phyloP scores from a whole-genome alignment of 1,284 basidiomycete genomes.

The Lignosus rhinocerotis region DNA sequence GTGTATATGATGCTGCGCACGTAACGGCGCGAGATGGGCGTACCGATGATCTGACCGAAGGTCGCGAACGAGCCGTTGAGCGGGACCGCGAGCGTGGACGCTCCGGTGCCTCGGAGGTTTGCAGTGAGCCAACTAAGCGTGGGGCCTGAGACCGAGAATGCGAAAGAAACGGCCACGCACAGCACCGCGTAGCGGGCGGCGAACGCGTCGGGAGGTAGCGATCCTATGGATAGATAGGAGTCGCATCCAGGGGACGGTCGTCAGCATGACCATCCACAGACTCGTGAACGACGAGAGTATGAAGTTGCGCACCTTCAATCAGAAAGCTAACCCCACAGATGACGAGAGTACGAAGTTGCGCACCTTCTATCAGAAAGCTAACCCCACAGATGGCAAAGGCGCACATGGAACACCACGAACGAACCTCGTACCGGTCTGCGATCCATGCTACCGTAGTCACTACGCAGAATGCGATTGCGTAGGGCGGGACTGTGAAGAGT shows the following conservation, averaged over 20 bases:
- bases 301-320: not conserved
- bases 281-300: not conserved
- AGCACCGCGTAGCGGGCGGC: conserved; percentile 35
- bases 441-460: conserved; percentile 29
- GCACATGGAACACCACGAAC: conserved; percentile 14
- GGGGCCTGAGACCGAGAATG: conserved; percentile 37
- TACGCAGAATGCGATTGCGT: conserved; percentile 39
- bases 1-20: not conserved
- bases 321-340: conserved; percentile 12
- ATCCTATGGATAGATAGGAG: conserved; percentile 13
- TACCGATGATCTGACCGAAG: conserved; percentile 36
- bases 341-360: not conserved
- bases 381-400: conserved; percentile 18
- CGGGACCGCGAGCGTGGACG: conserved; percentile 36
- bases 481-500: conserved; percentile 58
- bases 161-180: conserved; percentile 35
- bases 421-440: conserved; percentile 22
- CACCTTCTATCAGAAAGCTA: conserved; percentile 23
- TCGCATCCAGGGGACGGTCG: conserved; percentile 7
- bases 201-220: conserved; percentile 32
- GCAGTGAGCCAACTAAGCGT: conserved; percentile 39
- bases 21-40: not conserved
- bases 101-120: conserved; percentile 34
- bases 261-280: conserved; percentile 4
- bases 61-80: conserved; percentile 37